A percentile compares a stretch with the other conserved stretches of the same genome.
These are phyloP conservation scores for Neodidymelliopsis sp. DNA, from an alignment of 2,329 filamentous ascomycete genomes.

Conservation along the genomic window DNA sequence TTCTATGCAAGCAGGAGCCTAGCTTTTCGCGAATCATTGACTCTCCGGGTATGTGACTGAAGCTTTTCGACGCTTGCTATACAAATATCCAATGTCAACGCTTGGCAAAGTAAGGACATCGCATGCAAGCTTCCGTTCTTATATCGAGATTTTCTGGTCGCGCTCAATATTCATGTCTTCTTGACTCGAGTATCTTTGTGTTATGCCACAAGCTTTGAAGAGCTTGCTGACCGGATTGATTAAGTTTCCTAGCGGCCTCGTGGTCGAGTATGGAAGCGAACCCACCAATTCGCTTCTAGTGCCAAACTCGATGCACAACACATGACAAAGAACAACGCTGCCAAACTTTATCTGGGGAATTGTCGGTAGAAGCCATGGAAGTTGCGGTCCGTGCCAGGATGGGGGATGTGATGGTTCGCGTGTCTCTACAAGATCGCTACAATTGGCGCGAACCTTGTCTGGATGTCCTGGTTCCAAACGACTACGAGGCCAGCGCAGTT, in stretches of 20 bases:
- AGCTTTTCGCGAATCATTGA: conserved; percentile 16
- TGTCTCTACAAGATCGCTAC: conserved; percentile 9
- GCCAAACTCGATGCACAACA: conserved; percentile 27
- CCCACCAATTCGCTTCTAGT: conserved; percentile 19
- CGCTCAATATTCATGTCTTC: conserved; percentile 15
- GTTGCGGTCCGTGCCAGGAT: conserved; percentile 17
- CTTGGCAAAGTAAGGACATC: conserved; percentile 4
- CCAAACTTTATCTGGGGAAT: conserved; percentile 20
- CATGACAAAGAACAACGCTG: conserved; percentile 25
- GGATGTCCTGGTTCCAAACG: conserved; percentile 14
- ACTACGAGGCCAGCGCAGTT: conserved; percentile 12
- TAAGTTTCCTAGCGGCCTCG: conserved; percentile 26
- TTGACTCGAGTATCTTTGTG: conserved; percentile 9
- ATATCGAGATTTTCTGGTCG: conserved; percentile 21
- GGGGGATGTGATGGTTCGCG: conserved; percentile 15
- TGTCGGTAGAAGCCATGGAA: conserved; percentile 17
- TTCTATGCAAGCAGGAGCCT: conserved; percentile 13
- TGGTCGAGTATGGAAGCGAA: conserved; percentile 25
- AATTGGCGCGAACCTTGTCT: conserved; percentile 12
- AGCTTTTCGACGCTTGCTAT: conserved; percentile 14
- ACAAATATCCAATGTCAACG: conserved; percentile 5
- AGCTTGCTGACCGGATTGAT: conserved; percentile 15
- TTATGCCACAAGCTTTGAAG: conserved; percentile 5
- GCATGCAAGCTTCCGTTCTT: conserved; percentile 2
- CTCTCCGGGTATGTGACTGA: conserved; percentile 1